These are phyloP conservation scores for Phlegmacium glaucopus DNA, from an alignment of 768 basidiomycete species.

Conservation along the genomic window DNA sequence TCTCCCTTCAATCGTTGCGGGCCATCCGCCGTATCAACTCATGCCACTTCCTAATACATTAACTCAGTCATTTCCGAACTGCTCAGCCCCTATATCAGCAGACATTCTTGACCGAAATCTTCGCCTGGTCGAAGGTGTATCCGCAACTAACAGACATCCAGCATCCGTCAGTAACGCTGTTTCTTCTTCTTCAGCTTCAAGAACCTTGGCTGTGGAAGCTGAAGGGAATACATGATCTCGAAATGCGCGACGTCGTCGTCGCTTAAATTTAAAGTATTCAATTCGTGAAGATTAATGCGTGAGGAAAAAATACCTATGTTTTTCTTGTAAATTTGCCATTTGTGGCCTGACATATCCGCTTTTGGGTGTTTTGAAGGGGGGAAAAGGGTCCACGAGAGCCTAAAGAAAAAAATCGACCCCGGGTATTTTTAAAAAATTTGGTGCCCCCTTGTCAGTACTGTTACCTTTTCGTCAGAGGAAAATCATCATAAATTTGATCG, in stretches of 20 bases:
- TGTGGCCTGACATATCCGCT: too few species aligned
- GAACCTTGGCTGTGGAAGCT: slow-evolving; percentile 14
- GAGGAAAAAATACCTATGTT: too few species aligned
- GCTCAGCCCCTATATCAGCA: not conserved
- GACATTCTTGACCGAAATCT: not conserved
- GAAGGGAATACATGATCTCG: slow-evolving; percentile 54
- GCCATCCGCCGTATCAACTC: slow-evolving; percentile 43
- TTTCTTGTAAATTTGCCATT: too few species aligned
- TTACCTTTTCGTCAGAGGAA: not conserved
- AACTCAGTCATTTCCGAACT: slow-evolving; percentile 31
- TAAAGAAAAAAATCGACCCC: not conserved
- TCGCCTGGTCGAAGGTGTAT: not conserved
- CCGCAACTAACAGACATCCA: not conserved
- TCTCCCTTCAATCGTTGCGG: slow-evolving; percentile 27
- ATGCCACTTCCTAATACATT: slow-evolving; percentile 61
- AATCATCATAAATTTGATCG: too few species aligned
- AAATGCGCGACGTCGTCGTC: slow-evolving; percentile 43
- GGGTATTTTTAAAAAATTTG: not conserved
- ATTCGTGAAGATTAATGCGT: too few species aligned
- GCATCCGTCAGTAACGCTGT: not conserved
- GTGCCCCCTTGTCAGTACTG: not conserved
- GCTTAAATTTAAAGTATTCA: too few species aligned
- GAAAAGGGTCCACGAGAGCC: not conserved
- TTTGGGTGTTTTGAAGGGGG: not conserved
- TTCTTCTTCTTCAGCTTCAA: too few species aligned